phyloP scores from a whole-genome alignment of 352 stramenopile genomes.

The Phytophthora citricola region DNA sequence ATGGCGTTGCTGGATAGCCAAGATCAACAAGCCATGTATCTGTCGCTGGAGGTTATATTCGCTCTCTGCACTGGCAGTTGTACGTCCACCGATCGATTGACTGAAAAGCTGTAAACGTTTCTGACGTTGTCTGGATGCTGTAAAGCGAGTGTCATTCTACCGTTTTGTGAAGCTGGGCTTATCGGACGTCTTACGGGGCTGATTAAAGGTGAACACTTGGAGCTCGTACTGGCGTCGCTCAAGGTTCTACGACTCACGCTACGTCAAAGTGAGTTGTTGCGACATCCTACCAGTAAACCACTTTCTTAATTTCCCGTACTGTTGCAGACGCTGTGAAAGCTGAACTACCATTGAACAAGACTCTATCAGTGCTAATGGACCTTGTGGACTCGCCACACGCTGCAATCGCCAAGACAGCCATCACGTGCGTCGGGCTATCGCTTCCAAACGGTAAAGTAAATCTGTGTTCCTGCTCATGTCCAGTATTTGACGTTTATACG shows the following conservation, averaged over 20 bases:
- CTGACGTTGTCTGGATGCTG: conserved; percentile 3
- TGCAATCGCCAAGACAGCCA: conserved; percentile 52
- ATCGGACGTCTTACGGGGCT: conserved; percentile 44
- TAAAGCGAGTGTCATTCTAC: conserved; percentile 46
- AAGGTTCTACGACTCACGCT: conserved; percentile 63
- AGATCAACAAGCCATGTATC: conserved; percentile 43
- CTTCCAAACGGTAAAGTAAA: conserved; percentile 55
- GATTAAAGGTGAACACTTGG: conserved; percentile 34
- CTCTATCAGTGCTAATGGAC: conserved; percentile 53
- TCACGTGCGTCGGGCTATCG: conserved; percentile 62
- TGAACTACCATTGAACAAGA: conserved; percentile 34
- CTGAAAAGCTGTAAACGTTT: background rate
- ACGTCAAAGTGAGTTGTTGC: conserved; percentile 41
- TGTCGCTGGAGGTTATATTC: conserved; percentile 62
- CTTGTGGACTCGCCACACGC: conserved; percentile 46
- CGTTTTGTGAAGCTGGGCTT: conserved; percentile 56
- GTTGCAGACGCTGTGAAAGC: conserved; percentile 45
- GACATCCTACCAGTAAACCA: background rate
- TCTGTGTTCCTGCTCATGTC: background rate
- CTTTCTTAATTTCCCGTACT: background rate
- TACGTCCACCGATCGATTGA: conserved; percentile 26
- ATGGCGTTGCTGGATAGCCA: conserved; percentile 45
- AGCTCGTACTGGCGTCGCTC: conserved; percentile 54
- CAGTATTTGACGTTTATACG: background rate
- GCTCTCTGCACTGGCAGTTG: conserved; percentile 55